These are phyloP conservation scores for Aureobasidium sp. DNA, from an alignment of 2,329 filamentous ascomycete species.

Conservation along the genomic window DNA sequence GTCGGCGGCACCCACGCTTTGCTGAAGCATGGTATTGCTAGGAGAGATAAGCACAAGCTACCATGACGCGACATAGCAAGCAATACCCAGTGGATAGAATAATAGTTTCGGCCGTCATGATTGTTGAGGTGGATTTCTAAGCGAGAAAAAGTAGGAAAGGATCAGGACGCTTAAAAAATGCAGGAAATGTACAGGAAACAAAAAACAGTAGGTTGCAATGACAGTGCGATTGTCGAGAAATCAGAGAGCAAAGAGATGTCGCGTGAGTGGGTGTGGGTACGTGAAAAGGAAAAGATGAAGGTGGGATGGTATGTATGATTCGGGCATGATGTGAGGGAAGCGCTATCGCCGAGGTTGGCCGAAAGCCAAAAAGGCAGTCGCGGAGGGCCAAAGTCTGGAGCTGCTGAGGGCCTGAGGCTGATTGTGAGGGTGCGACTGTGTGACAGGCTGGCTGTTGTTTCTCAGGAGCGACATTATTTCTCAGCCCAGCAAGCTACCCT, in stretches of 20 bases:
- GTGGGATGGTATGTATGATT: conserved; percentile 7
- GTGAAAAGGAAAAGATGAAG: not conserved
- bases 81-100: conserved; percentile 79
- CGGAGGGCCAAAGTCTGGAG: not conserved
- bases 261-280: not conserved
- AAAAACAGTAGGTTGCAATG: not conserved
- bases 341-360: conserved; percentile 7
- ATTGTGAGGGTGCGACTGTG: too few species aligned
- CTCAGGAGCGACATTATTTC: not conserved
- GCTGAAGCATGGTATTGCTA: conserved; percentile 78
- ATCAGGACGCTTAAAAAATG: not conserved
- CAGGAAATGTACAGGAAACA: not conserved
- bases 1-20: conserved; percentile 51
- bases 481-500: not conserved
- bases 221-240: not conserved
- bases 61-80: conserved; percentile 13
- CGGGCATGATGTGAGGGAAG: not conserved
- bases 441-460: not conserved
- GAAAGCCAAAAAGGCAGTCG: not conserved
- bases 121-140: conserved; percentile 19
- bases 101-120: conserved; percentile 59
- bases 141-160: conserved; percentile 6
- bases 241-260: not conserved
- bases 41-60: conserved; percentile 20
- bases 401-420: not conserved